These are phyloP conservation scores for Nicotiana tabacum DNA, from an alignment of 257 asterid species.

Conservation along the genomic window DNA sequence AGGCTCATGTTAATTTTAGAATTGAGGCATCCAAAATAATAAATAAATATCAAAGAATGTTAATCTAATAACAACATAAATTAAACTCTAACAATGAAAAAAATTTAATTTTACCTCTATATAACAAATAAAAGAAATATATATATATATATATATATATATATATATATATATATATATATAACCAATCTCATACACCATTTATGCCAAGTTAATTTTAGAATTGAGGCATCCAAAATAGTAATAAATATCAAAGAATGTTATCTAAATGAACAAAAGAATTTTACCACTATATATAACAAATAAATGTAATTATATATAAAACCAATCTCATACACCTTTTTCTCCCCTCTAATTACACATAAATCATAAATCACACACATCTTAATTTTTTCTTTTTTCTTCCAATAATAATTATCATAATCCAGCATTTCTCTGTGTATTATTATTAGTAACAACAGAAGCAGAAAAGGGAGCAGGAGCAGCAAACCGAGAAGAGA, in stretches of 20 bases:
- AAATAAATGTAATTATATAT: background rate
- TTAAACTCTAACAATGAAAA: background rate
- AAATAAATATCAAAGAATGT: background rate
- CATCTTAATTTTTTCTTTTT: background rate
- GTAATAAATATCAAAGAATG: background rate
- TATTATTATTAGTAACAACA: slow-evolving; percentile 10
- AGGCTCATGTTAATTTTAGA: background rate
- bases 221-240: background rate
- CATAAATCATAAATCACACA: background rate
- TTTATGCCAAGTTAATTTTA: background rate
- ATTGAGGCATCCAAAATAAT: background rate
- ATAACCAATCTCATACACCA: background rate
- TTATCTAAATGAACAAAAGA: too few relatives aligned
- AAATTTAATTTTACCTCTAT: background rate
- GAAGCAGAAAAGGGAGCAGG: slow-evolving; percentile 10
- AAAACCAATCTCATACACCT: background rate
- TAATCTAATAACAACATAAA: background rate
- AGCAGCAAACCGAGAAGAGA: slow-evolving; percentile 43
- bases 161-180: background rate
- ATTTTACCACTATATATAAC: background rate
- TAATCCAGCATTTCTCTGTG: slow-evolving; percentile 19
- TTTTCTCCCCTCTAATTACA: background rate
- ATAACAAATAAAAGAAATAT: background rate
- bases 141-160: background rate
- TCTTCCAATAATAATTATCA: slow-evolving; percentile 12